A percentile compares a stretch with the other conserved stretches of the same genome.
phyloP scores from a whole-genome alignment of 805 yeast species.

The Yamadazyma philogaea region DNA sequence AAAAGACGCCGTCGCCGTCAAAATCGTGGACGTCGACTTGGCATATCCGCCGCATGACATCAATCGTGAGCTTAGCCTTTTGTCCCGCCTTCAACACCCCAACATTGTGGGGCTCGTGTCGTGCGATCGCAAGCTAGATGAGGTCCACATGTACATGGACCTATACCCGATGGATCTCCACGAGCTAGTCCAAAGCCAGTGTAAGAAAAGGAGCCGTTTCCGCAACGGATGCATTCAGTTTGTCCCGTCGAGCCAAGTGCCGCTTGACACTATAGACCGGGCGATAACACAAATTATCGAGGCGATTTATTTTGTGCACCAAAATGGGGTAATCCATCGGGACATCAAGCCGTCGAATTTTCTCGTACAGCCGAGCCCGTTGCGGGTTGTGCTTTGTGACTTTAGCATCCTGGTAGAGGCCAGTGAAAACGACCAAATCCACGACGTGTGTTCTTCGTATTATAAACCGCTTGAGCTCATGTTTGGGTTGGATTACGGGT shows the following conservation, averaged over 20 bases:
- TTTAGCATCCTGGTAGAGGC: constrained; percentile 48
- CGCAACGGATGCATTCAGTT: constrained; percentile 13
- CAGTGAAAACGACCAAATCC: constrained; percentile 28
- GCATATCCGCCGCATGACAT: constrained; percentile 35
- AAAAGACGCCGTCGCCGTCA: constrained; percentile 26
- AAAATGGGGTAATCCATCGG: constrained; percentile 36
- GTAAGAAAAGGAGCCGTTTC: constrained; percentile 22
- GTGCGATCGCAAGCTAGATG: constrained; percentile 26
- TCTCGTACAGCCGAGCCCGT: constrained; percentile 21
- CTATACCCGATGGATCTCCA: constrained; percentile 26
- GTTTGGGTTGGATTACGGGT: constrained; percentile 56
- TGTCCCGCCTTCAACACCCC: constrained; percentile 18
- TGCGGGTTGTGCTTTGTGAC: constrained; percentile 49
- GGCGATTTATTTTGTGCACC: constrained; percentile 30
- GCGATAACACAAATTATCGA: constrained; percentile 20
- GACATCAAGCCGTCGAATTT: constrained; percentile 41
- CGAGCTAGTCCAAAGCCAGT: constrained; percentile 20
- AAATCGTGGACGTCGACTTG: constrained; percentile 38
- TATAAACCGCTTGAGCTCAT: constrained; percentile 76
- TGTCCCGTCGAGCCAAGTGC: constrained; percentile 15
- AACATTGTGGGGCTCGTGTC: constrained; percentile 21
- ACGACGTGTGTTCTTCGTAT: constrained; percentile 64
- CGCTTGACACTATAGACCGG: constrained; percentile 10
- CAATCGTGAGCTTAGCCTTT: constrained; percentile 27
- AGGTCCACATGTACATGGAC: constrained; percentile 32